These are phyloP conservation scores for Lipomyces starkeyi DNA, from an alignment of 805 yeast species.

Conservation along the genomic window DNA sequence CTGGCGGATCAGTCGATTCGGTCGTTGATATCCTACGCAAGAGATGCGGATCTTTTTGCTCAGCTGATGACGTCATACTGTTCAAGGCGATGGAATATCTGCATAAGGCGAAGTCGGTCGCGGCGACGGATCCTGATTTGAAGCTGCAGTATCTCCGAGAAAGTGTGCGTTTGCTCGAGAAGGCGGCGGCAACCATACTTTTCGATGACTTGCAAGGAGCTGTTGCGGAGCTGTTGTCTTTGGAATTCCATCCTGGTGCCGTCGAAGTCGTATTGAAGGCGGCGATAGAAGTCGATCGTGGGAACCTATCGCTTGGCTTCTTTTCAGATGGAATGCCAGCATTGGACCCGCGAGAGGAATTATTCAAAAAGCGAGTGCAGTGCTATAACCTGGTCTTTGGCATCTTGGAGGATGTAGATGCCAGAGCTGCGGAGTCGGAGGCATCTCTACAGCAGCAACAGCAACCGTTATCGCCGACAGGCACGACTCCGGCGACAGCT, in stretches of 20 bases:
- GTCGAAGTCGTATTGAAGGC: conserved; percentile 79
- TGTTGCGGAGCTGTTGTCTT: conserved; percentile 72
- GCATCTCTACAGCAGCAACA: conserved; percentile 42
- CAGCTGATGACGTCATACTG: conserved; percentile 89
- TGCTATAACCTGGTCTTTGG: conserved; percentile 78
- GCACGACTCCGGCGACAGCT: not conserved
- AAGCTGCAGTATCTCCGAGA: conserved; percentile 68
- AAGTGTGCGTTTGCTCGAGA: conserved; percentile 77
- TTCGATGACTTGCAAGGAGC: conserved; percentile 83
- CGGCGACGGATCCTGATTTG: conserved; percentile 69
- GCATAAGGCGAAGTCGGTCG: conserved; percentile 81
- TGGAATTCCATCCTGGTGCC: conserved; percentile 84
- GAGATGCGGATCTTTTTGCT: conserved; percentile 92
- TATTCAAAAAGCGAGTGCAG: conserved; percentile 59
- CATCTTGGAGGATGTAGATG: conserved; percentile 73
- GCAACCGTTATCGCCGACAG: conserved; percentile 5
- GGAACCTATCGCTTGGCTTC: conserved; percentile 63
- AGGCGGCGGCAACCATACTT: conserved; percentile 77
- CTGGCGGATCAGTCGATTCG: conserved; percentile 92
- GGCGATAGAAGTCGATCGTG: conserved; percentile 70
- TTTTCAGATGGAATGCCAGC: conserved; percentile 56
- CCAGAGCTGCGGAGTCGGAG: conserved; percentile 55
- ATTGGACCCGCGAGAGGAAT: conserved; percentile 58
- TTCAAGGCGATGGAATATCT: conserved; percentile 93
- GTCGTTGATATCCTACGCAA: conserved; percentile 88